Percentiles rank a stretch among this genome's conserved stretches.
phyloP scores from a whole-genome alignment of 208 protist genomes.

The Leptomonas pyrrhocoris region DNA sequence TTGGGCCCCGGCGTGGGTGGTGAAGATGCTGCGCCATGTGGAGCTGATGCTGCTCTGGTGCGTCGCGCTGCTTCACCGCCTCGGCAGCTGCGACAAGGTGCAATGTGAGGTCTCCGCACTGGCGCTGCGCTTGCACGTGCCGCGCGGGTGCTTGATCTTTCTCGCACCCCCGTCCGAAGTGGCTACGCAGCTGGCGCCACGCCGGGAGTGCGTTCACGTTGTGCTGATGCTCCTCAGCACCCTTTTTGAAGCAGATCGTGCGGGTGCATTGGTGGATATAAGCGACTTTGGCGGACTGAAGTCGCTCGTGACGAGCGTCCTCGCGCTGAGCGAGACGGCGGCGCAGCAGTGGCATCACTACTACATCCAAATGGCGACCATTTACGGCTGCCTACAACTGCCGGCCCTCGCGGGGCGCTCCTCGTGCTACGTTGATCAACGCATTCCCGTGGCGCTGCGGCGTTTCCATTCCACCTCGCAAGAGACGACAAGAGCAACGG shows the following conservation, averaged over 20 bases:
- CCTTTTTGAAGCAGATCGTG: constrained; percentile 28
- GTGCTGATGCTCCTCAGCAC: constrained; percentile 37
- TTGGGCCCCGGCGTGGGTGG: constrained; percentile 35
- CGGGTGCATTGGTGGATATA: constrained; percentile 26
- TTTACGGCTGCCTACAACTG: constrained; percentile 62
- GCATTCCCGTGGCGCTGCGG: constrained; percentile 23
- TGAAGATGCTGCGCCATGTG: constrained; percentile 36
- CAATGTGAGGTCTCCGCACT: constrained; percentile 10
- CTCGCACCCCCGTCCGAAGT: constrained; percentile 7
- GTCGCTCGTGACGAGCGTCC: constrained; percentile 46
- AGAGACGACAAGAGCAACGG: neutral
- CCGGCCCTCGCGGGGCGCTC: constrained; percentile 24
- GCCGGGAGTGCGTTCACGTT: constrained; percentile 42
- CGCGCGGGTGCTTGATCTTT: constrained; percentile 22
- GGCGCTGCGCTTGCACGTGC: constrained; percentile 31
- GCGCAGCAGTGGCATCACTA: constrained; percentile 62
- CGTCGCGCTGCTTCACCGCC: constrained; percentile 40
- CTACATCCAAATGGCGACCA: constrained; percentile 45
- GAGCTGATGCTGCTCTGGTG: constrained; percentile 54
- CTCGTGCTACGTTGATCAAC: constrained; percentile 38
- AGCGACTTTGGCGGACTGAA: constrained; percentile 41
- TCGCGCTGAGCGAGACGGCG: constrained; percentile 39
- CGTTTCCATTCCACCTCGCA: neutral
- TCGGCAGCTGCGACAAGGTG: constrained; percentile 32
- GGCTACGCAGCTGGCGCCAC: constrained; percentile 19